Conservation (phyloP, 345 rosid genomes). For the Cardamine occulta region DNA sequence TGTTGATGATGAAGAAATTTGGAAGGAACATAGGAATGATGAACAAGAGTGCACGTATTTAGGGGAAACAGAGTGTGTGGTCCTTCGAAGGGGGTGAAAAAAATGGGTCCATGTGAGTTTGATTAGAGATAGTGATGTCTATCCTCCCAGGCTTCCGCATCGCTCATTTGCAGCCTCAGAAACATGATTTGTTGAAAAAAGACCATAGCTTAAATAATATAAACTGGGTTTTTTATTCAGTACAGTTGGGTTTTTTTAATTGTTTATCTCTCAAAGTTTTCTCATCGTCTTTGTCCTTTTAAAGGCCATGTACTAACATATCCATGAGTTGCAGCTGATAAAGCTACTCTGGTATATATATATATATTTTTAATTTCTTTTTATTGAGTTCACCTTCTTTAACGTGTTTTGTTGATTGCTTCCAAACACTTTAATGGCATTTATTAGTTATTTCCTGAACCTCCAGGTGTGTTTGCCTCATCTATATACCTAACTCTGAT, state of each 20-base stretch:
- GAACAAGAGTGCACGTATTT: conserved; percentile 32
- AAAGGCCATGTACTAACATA: conserved; percentile 31
- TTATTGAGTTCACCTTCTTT: conserved; percentile 23
- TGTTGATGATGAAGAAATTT: conserved; percentile 18
- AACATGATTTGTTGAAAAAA: conserved; percentile 22
- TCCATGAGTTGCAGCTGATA: conserved; percentile 42
- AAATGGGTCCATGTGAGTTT: conserved; percentile 45
- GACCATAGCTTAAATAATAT: background rate
- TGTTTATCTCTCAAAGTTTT: background rate
- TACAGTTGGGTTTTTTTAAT: conserved; percentile 26
- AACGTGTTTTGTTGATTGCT: conserved; percentile 43
- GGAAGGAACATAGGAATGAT: conserved; percentile 28
- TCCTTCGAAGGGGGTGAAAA: conserved; percentile 1
- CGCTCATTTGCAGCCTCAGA: conserved; percentile 60
- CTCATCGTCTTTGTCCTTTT: conserved; percentile 35
- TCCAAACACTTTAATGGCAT: conserved; percentile 31
- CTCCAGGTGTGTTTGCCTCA: conserved; percentile 38
- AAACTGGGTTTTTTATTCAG: background rate
- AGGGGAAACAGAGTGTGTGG: conserved; percentile 33
- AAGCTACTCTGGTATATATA: conserved; percentile 31
- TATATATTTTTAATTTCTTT: background rate
- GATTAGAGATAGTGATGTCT: conserved; percentile 48
- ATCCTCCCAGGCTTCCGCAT: conserved; percentile 47
- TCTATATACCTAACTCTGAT: conserved; percentile 27
- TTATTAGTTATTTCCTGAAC: conserved; percentile 30